Percentiles rank a stretch among this genome's conserved stretches.
These are phyloP conservation scores for Verticillium nonalfalfae DNA, from an alignment of 2,329 filamentous ascomycete genomes.

Conservation along the genomic window DNA sequence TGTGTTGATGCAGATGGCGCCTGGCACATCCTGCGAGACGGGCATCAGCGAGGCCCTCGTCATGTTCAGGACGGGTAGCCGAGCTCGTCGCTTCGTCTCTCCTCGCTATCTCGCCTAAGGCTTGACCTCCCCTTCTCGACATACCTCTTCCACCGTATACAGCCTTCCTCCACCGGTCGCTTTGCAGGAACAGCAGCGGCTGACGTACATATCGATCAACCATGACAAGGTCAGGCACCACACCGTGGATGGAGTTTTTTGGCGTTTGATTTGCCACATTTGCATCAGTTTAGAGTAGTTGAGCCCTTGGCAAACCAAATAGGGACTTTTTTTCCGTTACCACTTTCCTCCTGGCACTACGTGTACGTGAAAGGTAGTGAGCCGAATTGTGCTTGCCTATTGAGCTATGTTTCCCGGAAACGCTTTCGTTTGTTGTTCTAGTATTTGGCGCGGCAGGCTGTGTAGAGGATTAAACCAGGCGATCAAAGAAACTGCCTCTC, in stretches of 20 bases:
- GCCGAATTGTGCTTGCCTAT: no score
- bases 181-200: neutral
- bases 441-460: no score
- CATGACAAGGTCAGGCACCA: neutral
- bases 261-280: neutral
- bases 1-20: conserved; percentile 37
- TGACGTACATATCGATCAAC: neutral
- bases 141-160: neutral
- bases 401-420: no score
- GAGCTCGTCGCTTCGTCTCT: conserved; percentile 5
- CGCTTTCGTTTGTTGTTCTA: no score
- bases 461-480: no score
- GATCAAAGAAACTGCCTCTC: no score
- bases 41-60: conserved; percentile 18
- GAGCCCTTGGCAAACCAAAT: no score
- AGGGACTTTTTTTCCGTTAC: neutral
- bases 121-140: neutral
- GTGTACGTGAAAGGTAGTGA: no score
- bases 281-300: neutral
- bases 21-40: conserved; percentile 44
- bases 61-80: conserved; percentile 11
- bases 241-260: neutral
- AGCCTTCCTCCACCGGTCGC: neutral
- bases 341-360: no score
- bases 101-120: neutral